Evolutionary conservation across 163 green algal species (phyloP), one percentile per base, ranked within the genome.

Genomic region (Picocystis sp.): DNA sequence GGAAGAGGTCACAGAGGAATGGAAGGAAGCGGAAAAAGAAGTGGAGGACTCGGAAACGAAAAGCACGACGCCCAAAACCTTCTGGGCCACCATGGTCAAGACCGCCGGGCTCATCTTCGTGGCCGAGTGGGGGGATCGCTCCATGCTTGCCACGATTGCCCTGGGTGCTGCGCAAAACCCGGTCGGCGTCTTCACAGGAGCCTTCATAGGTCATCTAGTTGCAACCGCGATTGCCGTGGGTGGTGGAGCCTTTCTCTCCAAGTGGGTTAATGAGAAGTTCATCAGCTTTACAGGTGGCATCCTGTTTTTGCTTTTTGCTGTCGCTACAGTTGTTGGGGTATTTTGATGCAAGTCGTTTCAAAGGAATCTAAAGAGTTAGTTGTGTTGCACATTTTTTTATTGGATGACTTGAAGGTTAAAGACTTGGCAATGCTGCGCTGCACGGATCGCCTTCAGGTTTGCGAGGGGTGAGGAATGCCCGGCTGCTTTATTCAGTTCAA

Each of bases 141-240:
- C 75, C 19, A 94, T 94, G 86, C 68, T 95, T 19, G 85, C 87
- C 3, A 94, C 87, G 19, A 91, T 98, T 44, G 89, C 88, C 0
- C 63, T 98, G 43, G 89, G 77, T 3, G 90, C 86, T 3, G 76
- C 81, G 21, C 85, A 94, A 61, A 83, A 72, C 48, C 77, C 81
- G 5, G 19, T 81, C 43, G 89, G 87, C 2, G 89, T 98, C 11
- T 79, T 80, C 1, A 53, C 73, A 19, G 89, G 90, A 23, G 89
- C 89, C 1, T 83, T 87, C 22, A 51, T 75, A 11, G 90, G 79
- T 0, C 90, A 99, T 63, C 66, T 76, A 1, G 57, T 87, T 1
- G 89, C 90, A 8, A 97, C 90, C 0, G 57, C 75, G 10, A 81
- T 97, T 50, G 90, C 90, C 6, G 86, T 99, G 11, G 45, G 87